Percentiles rank a stretch among this genome's conserved stretches.
Evolutionary conservation across 192 early-diverging fungal species (phyloP).

Genomic region (Martensiomyces pterosporus): DNA sequence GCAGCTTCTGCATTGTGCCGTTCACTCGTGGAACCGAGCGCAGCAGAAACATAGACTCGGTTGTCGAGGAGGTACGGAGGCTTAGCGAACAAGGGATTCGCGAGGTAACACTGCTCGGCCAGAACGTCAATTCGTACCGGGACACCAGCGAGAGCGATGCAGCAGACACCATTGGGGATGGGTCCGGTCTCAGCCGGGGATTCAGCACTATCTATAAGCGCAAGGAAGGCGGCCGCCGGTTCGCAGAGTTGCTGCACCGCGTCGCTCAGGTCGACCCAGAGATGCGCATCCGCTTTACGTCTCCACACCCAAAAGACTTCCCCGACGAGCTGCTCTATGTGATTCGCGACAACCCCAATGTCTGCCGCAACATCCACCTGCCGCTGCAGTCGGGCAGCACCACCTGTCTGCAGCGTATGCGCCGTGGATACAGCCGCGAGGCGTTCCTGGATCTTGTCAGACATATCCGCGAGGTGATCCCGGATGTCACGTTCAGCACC

Average conservation of each 20-base stretch:
- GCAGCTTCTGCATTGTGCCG: constrained; percentile 74
- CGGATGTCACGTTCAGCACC: constrained; percentile 67
- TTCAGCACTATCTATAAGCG: constrained; percentile 76
- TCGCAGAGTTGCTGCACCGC: constrained; percentile 67
- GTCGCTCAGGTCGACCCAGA: constrained; percentile 66
- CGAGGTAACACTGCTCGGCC: constrained; percentile 68
- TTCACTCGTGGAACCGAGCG: constrained; percentile 73
- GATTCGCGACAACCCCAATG: constrained; percentile 63
- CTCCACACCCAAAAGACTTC: constrained; percentile 79
- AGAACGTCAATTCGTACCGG: constrained; percentile 78
- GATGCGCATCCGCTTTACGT: constrained; percentile 75
- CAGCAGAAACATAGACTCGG: constrained; percentile 64
- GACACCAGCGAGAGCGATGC: constrained; percentile 59
- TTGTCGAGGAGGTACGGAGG: constrained; percentile 60
- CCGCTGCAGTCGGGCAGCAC: constrained; percentile 71
- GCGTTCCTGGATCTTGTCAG: constrained; percentile 64
- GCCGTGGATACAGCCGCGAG: constrained; percentile 69
- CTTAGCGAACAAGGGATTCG: constrained; percentile 63
- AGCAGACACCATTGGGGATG: constrained; percentile 41
- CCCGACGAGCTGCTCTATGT: constrained; percentile 66
- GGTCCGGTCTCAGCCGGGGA: constrained; percentile 53
- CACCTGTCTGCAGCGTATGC: constrained; percentile 63
- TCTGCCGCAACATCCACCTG: constrained; percentile 70
- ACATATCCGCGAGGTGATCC: constrained; percentile 63
- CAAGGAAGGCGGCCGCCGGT: constrained; percentile 68